Evolutionary conservation across 78 protist genomes (phyloP).

Genomic region (Dictyostelium purpureum): DNA sequence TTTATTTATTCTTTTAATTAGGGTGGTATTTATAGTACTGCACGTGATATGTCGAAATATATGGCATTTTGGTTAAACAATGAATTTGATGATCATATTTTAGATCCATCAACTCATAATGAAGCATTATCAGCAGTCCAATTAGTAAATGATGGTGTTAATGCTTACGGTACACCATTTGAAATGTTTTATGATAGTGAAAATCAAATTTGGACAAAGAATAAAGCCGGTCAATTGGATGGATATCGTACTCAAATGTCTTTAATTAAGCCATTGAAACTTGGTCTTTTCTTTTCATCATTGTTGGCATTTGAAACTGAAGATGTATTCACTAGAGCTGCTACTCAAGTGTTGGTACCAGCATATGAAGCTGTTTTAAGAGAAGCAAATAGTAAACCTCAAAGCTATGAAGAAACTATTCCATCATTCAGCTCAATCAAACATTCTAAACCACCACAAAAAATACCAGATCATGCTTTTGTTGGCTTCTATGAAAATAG

Average conservation of each 20-base stretch:
- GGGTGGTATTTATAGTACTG: constrained; percentile 48
- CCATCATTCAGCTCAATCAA: not conserved
- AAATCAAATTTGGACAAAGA: constrained; percentile 43
- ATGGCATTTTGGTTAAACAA: constrained; percentile 40
- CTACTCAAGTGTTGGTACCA: constrained; percentile 45
- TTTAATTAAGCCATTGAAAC: not conserved
- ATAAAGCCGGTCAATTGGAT: constrained; percentile 25
- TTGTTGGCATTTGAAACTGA: not conserved
- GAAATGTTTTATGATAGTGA: constrained; percentile 54
- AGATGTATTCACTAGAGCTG: constrained; percentile 56
- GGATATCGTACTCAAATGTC: constrained; percentile 49
- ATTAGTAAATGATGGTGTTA: constrained; percentile 32
- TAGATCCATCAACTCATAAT: constrained; percentile 22
- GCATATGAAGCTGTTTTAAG: constrained; percentile 22
- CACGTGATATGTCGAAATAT: constrained; percentile 46
- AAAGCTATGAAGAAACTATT: not conserved
- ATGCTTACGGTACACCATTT: constrained; percentile 73
- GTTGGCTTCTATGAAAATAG: constrained; percentile 23
- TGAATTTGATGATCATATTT: not conserved
- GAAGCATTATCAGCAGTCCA: constrained; percentile 48
- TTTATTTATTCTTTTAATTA: no score
- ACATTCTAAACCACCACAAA: not conserved
- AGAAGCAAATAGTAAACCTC: not conserved
- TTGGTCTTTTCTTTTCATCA: constrained; percentile 57
- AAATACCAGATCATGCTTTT: constrained; percentile 9